Percentiles rank a stretch among this genome's conserved stretches.
Evolutionary conservation across 2,329 filamentous ascomycete genomes (phyloP).

Genomic region (Fusarium sp.): DNA sequence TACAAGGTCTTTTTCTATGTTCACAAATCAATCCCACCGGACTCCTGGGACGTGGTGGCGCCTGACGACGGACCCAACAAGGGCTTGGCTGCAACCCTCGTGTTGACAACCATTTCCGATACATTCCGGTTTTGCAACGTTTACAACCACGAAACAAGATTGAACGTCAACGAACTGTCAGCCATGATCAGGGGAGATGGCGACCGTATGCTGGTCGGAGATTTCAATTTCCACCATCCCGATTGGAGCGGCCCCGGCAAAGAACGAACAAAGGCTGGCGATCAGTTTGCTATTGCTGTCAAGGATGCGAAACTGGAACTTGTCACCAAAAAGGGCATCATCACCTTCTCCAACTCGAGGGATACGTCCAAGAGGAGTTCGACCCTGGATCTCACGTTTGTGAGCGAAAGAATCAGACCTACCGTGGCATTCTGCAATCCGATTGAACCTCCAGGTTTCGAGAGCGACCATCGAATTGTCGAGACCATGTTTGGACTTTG

Average conservation of each 20-base stretch:
- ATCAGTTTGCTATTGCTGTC: neutral
- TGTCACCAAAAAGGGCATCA: neutral
- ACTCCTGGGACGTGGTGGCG: neutral
- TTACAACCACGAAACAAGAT: neutral
- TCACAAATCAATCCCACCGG: neutral
- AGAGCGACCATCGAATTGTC: constrained; percentile 1
- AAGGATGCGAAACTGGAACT: neutral
- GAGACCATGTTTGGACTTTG: neutral
- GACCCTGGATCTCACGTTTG: constrained; percentile 5
- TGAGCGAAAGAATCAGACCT: neutral
- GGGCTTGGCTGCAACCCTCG: neutral
- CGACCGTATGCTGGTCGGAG: neutral
- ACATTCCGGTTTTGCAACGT: neutral
- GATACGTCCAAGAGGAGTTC: neutral
- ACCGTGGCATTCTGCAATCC: neutral
- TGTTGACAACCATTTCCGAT: neutral
- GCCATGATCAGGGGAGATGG: too few relatives aligned
- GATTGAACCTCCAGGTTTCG: neutral
- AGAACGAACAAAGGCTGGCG: neutral
- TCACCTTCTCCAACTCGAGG: constrained; percentile 3
- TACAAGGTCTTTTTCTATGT: neutral
- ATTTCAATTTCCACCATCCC: constrained; percentile 10
- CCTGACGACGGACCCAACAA: neutral
- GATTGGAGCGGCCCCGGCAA: neutral
- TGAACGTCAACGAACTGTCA: neutral